Evolutionary conservation across 495 filamentous ascomycete genomes (phyloP).

Genomic region (Geoglossum glabrum): DNA sequence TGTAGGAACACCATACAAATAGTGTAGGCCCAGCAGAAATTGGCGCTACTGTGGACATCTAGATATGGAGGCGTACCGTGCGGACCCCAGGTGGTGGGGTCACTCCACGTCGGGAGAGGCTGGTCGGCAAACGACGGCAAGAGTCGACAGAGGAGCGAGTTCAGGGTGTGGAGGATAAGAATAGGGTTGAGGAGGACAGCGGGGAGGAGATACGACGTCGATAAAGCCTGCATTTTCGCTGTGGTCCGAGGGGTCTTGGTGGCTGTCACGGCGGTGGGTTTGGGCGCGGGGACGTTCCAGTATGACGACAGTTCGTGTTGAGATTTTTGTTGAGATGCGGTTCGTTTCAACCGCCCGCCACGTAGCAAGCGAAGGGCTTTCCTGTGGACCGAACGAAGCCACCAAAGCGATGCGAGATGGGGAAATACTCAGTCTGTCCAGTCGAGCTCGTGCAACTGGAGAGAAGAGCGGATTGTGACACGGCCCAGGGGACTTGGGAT

Average conservation of each 20-base stretch:
- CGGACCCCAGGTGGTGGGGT: not conserved
- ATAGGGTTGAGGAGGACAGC: conserved; percentile 24
- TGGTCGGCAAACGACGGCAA: conserved; percentile 12
- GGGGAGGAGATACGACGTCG: conserved; percentile 19
- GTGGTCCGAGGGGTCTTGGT: not conserved
- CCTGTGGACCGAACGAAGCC: not conserved
- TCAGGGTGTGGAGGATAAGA: conserved; percentile 21
- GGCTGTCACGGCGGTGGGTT: not conserved
- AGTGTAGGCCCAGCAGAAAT: not conserved
- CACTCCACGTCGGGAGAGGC: not conserved
- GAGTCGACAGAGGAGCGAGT: conserved; percentile 19
- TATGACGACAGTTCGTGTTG: not conserved
- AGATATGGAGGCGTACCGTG: not conserved
- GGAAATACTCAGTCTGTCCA: not conserved
- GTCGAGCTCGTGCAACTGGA: not conserved
- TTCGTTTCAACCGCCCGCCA: not conserved
- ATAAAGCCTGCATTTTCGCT: not conserved
- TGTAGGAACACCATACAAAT: not conserved
- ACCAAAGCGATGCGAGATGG: not conserved
- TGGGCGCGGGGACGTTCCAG: not conserved
- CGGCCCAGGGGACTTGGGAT: not conserved
- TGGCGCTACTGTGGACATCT: not conserved
- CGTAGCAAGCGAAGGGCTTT: not conserved
- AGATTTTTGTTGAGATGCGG: not conserved
- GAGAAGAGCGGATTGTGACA: not conserved